Conservation (phyloP, 352 stramenopile species). For the Thalassiosira oceanica region DNA sequence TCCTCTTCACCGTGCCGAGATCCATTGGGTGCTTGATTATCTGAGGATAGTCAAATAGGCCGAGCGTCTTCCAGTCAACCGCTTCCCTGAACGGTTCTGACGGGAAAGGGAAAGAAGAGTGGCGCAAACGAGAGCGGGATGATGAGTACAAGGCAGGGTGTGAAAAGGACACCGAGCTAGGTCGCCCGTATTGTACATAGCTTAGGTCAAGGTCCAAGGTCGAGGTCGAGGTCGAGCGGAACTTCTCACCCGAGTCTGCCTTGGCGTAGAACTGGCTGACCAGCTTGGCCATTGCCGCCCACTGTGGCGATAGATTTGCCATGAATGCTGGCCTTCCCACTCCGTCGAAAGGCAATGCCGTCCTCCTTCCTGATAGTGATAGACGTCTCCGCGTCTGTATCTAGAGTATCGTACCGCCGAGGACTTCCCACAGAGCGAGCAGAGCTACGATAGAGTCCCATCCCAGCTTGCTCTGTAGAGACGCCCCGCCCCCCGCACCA, state of each 20-base stretch:
- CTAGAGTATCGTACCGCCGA: too few species aligned
- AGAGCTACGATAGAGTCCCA: too few species aligned
- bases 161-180: not conserved
- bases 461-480: too few species aligned
- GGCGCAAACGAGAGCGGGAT: not conserved
- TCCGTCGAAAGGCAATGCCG: too few species aligned
- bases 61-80: constrained; percentile 74
- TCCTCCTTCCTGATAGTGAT: too few species aligned
- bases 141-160: not conserved
- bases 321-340: constrained; percentile 27
- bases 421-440: too few species aligned
- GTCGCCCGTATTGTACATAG: not conserved
- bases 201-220: constrained; percentile 18
- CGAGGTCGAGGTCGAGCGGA: constrained; percentile 1
- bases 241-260: constrained; percentile 52
- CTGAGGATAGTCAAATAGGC: constrained; percentile 82
- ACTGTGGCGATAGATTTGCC: constrained; percentile 32
- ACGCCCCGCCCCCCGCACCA: too few species aligned
- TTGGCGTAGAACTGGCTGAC: constrained; percentile 55
- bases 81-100: constrained; percentile 67
- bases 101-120: not conserved
- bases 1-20: constrained; percentile 78
- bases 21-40: constrained; percentile 84
- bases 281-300: constrained; percentile 57
- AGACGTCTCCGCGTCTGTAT: too few species aligned